phyloP scores from a whole-genome alignment of 371 early-diverging fungal species.

The Apophysomyces trapeziformis region DNA sequence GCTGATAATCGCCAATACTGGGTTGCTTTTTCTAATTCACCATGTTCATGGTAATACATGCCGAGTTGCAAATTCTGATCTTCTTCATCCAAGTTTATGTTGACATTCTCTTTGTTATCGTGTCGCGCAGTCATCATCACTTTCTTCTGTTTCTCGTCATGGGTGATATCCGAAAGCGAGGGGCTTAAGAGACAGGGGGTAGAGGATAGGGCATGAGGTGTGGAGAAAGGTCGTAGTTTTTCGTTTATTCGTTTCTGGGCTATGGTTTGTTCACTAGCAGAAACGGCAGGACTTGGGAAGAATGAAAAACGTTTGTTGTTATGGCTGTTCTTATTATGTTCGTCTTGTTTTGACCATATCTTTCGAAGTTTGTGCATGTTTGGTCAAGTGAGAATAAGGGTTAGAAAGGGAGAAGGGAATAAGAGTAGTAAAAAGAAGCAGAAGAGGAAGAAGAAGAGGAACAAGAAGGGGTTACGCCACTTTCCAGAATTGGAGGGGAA shows the following conservation, averaged over 20 bases:
- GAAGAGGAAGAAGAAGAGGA: neutral
- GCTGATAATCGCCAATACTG: conserved; percentile 84
- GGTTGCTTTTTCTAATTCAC: conserved; percentile 82
- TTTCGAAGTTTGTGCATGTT: conserved; percentile 1
- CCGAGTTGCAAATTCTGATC: conserved; percentile 11
- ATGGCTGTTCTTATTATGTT: neutral
- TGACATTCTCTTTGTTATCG: neutral
- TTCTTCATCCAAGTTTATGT: conserved; percentile 11
- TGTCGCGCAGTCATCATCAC: no score
- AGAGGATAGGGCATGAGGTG: neutral
- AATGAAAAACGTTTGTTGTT: neutral
- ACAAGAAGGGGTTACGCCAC: conserved; percentile 5
- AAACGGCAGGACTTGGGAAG: conserved; percentile 5
- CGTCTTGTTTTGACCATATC: neutral
- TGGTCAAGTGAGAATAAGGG: neutral
- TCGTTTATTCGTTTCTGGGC: neutral
- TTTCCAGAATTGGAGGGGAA: conserved; percentile 2
- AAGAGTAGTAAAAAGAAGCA: neutral
- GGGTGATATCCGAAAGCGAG: no score
- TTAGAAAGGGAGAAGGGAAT: neutral
- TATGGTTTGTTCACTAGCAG: conserved; percentile 1
- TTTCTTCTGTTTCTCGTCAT: neutral
- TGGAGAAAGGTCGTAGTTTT: neutral
- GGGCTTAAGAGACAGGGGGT: neutral
- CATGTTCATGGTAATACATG: conserved; percentile 46